Base-by-base conservation (phyloP, 371 early-diverging fungal genomes). In the Mortierella sp. region DNA sequence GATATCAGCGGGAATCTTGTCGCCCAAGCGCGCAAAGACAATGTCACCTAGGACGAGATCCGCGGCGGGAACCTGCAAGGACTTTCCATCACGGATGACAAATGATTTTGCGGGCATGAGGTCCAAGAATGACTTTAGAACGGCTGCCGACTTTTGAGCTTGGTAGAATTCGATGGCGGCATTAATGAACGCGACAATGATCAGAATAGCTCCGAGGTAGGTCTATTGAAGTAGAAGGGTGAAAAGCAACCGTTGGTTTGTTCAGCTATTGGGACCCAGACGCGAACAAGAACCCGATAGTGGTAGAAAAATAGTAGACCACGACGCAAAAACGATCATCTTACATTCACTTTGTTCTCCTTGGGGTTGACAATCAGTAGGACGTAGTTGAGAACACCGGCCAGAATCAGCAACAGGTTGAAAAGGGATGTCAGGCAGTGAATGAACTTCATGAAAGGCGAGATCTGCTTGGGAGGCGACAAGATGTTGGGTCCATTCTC, bases 1-100 rank as follows among this genome's bases (percentile, higher is more conserved):
- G 48, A 95, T 71, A 85, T 98, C 98, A 4, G 98, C 98, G 3
- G 97, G 96, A 16, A 95, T 78, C 79, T 96, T 97, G 83, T 97
- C 97, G 53, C 98, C 98, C 87, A 91, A 89, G 43, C 89, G 87
- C 30, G 95, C 81, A 52, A 87, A 88, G 27, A 97, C 91, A 56
- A 98, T 78, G 72, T 98, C 98, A 38, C 98, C 98, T 0, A 82
- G 71, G 10, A 96, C 97, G 2, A 98, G 82, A 7, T 90, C 87
- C 2, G 81, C 62, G 2, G 96, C 94, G 28, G 82, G 79, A 23
- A 92, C 81, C 43, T 88, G 87, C 2, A 69, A 50, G 0, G 90
- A 82, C 64, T 83, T 84, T 30, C 90, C 89, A 26, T 93, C 93
- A 55, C 98, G 93, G 26, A 96, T 59, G 0, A 83, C 93, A 64